These are phyloP conservation scores for Penicillium flavigenum DNA, from an alignment of 495 filamentous ascomycete species.

Conservation along the genomic window DNA sequence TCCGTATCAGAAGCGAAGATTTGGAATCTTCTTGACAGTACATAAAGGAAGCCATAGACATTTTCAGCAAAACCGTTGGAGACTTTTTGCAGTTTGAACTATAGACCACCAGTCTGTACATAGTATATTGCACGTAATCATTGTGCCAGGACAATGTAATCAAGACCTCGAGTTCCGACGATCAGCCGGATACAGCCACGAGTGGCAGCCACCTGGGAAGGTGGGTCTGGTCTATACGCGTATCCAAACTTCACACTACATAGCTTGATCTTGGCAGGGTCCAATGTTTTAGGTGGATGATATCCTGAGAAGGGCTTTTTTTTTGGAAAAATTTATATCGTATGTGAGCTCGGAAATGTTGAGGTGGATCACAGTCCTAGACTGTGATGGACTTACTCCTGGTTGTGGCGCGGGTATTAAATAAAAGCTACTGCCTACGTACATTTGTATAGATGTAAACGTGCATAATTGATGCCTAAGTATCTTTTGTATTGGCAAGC, in stretches of 20 bases:
- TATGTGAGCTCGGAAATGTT: no score
- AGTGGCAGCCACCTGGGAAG: neutral
- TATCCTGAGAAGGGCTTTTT: no score
- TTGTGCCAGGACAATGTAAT: neutral
- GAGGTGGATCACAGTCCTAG: no score
- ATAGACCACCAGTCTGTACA: neutral
- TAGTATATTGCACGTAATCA: neutral
- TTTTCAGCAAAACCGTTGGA: neutral
- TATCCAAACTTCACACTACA: neutral
- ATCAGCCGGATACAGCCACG: neutral
- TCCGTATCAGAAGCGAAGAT: neutral
- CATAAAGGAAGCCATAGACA: neutral
- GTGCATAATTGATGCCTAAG: no score
- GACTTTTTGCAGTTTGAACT: neutral
- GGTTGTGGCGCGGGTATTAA: no score
- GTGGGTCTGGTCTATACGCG: neutral
- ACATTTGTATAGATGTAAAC: no score
- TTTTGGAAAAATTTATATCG: no score
- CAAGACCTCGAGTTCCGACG: neutral
- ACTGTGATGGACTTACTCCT: no score
- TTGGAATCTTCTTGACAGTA: neutral
- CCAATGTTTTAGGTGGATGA: no score
- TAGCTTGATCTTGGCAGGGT: no score
- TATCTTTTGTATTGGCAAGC: no score
- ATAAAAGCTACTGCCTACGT: conserved; percentile 13